These are phyloP conservation scores for Sporothrix brasiliensis DNA, from an alignment of 2,329 filamentous ascomycete species.

Conservation along the genomic window DNA sequence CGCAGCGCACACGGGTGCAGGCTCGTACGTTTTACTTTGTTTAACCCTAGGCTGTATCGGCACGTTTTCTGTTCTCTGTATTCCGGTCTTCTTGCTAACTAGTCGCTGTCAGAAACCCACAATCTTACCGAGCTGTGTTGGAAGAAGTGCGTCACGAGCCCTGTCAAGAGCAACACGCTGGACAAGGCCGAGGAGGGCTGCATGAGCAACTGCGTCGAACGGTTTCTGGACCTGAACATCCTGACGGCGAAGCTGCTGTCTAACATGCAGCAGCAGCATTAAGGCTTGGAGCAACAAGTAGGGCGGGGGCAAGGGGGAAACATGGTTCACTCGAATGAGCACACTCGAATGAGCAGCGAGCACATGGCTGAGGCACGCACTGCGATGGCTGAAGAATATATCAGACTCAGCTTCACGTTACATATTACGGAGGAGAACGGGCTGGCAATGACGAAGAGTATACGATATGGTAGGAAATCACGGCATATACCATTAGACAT, in stretches of 20 bases:
- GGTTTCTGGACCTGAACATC: conserved; percentile 87
- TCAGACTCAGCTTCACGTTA: not conserved
- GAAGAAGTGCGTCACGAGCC: conserved; percentile 84
- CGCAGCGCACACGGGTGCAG: conserved; percentile 74
- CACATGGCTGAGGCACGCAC: not conserved
- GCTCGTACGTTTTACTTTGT: conserved; percentile 51
- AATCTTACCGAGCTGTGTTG: conserved; percentile 77
- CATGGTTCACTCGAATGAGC: not conserved
- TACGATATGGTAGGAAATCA: conserved; percentile 18
- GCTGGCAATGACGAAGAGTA: conserved; percentile 4
- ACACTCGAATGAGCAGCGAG: not conserved
- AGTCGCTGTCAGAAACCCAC: conserved; percentile 52
- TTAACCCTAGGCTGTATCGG: no score
- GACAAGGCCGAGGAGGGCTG: conserved; percentile 80
- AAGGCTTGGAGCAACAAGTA: not conserved
- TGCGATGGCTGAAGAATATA: not conserved
- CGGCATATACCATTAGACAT: conserved; percentile 1
- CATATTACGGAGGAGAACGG: not conserved
- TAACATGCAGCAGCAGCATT: conserved; percentile 54
- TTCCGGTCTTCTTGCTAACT: not conserved
- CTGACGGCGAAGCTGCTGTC: conserved; percentile 85
- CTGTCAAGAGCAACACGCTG: conserved; percentile 71
- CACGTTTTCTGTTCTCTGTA: not conserved
- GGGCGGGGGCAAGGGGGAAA: not conserved
- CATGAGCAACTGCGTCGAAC: conserved; percentile 88